phyloP scores from a whole-genome alignment of 2,329 filamentous ascomycete species.

The Chaetomiaceae sp. region DNA sequence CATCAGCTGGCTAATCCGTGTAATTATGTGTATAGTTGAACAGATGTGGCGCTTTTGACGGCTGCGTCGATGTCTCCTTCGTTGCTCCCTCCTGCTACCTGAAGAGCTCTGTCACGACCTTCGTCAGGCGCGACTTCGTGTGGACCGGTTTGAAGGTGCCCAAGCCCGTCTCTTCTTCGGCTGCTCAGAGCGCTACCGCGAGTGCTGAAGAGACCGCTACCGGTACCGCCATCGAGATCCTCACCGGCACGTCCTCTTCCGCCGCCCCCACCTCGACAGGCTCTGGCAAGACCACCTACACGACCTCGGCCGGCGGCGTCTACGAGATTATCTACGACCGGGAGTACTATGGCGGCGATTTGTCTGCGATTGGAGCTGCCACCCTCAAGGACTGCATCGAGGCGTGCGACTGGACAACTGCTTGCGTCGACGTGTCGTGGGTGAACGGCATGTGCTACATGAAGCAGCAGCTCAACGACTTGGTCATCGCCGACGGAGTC shows the following conservation, averaged over 20 bases:
- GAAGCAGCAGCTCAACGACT: constrained; percentile 1
- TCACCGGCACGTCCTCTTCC: neutral
- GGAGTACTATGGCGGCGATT: constrained; percentile 1
- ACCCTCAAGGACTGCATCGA: constrained; percentile 3
- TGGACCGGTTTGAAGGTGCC: constrained; percentile 1
- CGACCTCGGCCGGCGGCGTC: neutral
- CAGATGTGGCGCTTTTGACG: neutral
- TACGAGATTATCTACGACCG: neutral
- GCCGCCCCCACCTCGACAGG: neutral
- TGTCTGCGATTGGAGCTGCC: neutral
- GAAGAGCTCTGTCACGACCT: neutral
- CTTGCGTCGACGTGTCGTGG: constrained; percentile 2
- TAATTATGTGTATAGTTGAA: neutral
- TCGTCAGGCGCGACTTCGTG: neutral
- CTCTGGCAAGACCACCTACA: neutral
- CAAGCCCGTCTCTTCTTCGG: neutral
- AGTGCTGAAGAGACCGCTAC: neutral
- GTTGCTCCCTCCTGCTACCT: constrained; percentile 1
- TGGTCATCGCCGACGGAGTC: neutral
- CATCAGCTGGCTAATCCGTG: neutral
- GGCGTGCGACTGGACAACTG: neutral
- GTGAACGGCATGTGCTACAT: constrained; percentile 4
- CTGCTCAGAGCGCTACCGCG: neutral
- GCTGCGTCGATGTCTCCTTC: neutral
- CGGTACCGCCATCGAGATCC: neutral